Percentiles rank a stretch among this genome's conserved stretches.
These are phyloP conservation scores for Russula sp. DNA, from an alignment of 768 basidiomycete species.

Conservation along the genomic window DNA sequence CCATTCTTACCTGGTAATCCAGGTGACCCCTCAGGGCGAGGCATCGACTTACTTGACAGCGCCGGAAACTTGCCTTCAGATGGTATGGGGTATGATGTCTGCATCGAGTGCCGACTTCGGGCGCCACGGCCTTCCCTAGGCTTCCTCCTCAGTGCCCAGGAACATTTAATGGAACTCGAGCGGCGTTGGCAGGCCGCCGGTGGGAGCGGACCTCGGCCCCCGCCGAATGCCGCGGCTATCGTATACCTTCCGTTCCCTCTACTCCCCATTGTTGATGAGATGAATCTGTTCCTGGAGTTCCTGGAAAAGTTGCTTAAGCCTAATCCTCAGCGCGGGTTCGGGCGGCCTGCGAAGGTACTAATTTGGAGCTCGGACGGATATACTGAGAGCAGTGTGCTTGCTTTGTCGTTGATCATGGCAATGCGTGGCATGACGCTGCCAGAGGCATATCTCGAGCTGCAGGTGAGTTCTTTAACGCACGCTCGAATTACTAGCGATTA, in stretches of 20 bases:
- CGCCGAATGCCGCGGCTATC: conserved; percentile 65
- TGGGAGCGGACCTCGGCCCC: conserved; percentile 51
- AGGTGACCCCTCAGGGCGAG: background rate
- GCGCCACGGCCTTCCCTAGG: conserved; percentile 66
- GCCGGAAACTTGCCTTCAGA: conserved; percentile 38
- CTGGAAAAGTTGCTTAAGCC: conserved; percentile 61
- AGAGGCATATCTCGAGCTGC: conserved; percentile 89
- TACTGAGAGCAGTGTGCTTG: conserved; percentile 88
- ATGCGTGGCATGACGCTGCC: conserved; percentile 61
- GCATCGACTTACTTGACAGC: conserved; percentile 34
- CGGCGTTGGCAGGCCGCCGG: conserved; percentile 41
- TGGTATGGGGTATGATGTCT: conserved; percentile 76
- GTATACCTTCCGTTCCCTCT: conserved; percentile 71
- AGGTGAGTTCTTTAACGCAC: conserved; percentile 34
- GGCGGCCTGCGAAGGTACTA: conserved; percentile 62
- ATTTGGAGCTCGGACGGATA: conserved; percentile 85
- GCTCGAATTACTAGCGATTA: background rate
- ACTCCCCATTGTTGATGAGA: conserved; percentile 50
- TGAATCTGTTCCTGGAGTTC: conserved; percentile 62
- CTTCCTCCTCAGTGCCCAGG: conserved; percentile 69
- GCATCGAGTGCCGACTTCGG: conserved; percentile 81
- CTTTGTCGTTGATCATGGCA: conserved; percentile 82
- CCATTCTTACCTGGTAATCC: conserved; percentile 32
- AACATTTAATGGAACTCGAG: conserved; percentile 64
- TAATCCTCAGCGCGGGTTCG: conserved; percentile 24